Conservation (phyloP, 2,329 filamentous ascomycete genomes). For the Diaporthe citri region DNA sequence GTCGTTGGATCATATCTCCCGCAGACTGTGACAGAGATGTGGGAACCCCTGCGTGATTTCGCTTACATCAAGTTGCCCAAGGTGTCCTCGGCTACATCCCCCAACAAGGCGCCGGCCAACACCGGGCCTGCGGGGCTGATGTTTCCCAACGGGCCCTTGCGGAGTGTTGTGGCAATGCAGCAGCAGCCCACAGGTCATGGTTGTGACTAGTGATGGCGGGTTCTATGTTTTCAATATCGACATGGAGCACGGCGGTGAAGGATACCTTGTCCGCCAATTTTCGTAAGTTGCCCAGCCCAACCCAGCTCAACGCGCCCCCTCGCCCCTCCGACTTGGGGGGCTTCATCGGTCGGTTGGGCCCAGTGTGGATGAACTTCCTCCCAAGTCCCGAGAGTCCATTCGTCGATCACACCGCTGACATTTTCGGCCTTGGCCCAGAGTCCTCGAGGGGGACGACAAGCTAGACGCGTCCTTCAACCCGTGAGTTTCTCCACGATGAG, state of each 20-base stretch:
- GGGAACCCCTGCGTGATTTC: constrained; percentile 95
- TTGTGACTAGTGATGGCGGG: constrained; percentile 93
- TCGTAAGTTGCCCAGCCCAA: constrained; percentile 74
- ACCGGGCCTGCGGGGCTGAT: constrained; percentile 41
- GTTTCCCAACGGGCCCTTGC: constrained; percentile 67
- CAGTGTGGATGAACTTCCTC: neutral
- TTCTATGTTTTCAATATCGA: constrained; percentile 98
- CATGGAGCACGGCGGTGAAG: constrained; percentile 93
- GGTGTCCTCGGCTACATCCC: constrained; percentile 49
- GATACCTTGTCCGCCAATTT: constrained; percentile 89
- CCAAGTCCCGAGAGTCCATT: neutral
- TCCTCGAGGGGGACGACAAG: constrained; percentile 68
- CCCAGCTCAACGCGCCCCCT: neutral
- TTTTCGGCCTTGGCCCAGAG: constrained; percentile 49
- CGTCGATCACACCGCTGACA: neutral
- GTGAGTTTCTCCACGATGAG: neutral
- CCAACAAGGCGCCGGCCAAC: constrained; percentile 44
- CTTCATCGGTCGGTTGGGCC: neutral
- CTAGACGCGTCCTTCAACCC: constrained; percentile 58
- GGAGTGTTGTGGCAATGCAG: constrained; percentile 97
- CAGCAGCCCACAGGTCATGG: constrained; percentile 95
- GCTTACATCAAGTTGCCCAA: constrained; percentile 95
- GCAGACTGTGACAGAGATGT: constrained; percentile 95
- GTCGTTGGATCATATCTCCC: constrained; percentile 93
- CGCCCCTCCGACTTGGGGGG: neutral